Evolutionary conservation across 2,329 filamentous ascomycete species (phyloP).

Genomic region (Microsporum canis): DNA sequence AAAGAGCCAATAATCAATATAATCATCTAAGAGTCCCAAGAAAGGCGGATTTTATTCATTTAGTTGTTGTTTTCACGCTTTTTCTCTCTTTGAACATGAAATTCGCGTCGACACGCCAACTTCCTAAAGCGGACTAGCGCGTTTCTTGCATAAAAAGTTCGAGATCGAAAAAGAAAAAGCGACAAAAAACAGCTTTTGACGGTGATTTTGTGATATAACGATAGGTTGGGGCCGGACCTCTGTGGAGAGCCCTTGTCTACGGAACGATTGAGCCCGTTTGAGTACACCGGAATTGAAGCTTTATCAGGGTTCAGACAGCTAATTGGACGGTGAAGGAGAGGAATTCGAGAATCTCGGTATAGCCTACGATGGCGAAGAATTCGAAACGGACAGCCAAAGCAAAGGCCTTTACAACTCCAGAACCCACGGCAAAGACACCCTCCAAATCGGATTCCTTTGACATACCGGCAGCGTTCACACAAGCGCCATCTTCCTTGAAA

Average conservation of each 20-base stretch:
- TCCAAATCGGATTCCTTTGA: conserved; percentile 13
- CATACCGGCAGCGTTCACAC: conserved; percentile 56
- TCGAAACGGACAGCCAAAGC: not conserved
- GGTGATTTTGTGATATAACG: not conserved
- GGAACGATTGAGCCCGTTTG: not conserved
- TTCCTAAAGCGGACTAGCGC: conserved; percentile 11
- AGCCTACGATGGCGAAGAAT: not conserved
- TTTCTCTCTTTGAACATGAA: not conserved
- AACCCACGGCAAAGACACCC: not conserved
- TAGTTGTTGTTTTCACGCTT: not conserved
- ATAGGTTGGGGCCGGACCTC: not conserved
- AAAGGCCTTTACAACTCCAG: not conserved
- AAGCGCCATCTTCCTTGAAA: conserved; percentile 50
- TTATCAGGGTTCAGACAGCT: not conserved
- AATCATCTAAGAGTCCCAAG: not conserved
- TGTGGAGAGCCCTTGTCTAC: not conserved
- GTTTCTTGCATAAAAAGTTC: conserved; percentile 2
- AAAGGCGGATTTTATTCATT: not conserved
- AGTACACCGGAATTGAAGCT: not conserved
- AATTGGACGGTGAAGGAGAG: not conserved
- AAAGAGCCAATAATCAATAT: not conserved
- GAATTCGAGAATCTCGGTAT: not conserved
- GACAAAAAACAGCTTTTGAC: not conserved
- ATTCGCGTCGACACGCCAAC: conserved; percentile 5
- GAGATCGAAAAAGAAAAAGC: not conserved